Evolutionary conservation across 176 grass and related monocot species (phyloP), one percentile per base, ranked within the genome.

Genomic region (Eleusine coracana): DNA sequence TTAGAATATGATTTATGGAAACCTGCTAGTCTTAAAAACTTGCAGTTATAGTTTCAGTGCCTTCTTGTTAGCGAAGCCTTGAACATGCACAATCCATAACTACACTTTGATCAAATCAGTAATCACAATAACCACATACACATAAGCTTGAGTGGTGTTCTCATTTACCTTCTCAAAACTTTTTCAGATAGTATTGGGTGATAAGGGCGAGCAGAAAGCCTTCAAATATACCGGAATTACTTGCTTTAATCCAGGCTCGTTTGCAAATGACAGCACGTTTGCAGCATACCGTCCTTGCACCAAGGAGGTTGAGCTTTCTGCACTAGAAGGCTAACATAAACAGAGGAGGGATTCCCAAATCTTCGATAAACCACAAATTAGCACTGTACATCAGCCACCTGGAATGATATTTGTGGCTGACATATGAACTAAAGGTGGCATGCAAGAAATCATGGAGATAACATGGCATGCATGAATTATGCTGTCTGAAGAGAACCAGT

Each of bases 221-320:
- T 98, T 95, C 85, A 98, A 98, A 81, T 98, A 98, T 56, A 90
- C 96, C 45, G 96, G 91, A 88, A 95, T 93, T 48, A 98, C 92
- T 78, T 98, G 96, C 83, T 95, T 98, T 87, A 98, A 95, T 87
- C 92, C 96, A 14, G 91, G 96, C 74, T 98, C 96, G 17, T 98
- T 98, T 81, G 92, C 89, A 5, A 95, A 74, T 14, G 96, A 98
- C 77, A 88, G 83, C 85, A 93, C 91, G 10, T 98, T 95, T 34
- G 96, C 92, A 39, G 96, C 89, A 62, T 98, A 98, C 68, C 90
- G 96, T 38, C 96, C 96, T 83, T 95, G 96, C 89, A 90, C 90
- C 45, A 90, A 81, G 75, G 96, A 98, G 86, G 92, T 98, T 65
- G 96, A 98, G 87, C 87, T 98, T 82, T 98, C 92, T 83, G 88